Percentiles rank a stretch among this genome's conserved stretches.
Evolutionary conservation across 805 yeast genomes (phyloP).

Genomic region (Teunomyces cretensis): DNA sequence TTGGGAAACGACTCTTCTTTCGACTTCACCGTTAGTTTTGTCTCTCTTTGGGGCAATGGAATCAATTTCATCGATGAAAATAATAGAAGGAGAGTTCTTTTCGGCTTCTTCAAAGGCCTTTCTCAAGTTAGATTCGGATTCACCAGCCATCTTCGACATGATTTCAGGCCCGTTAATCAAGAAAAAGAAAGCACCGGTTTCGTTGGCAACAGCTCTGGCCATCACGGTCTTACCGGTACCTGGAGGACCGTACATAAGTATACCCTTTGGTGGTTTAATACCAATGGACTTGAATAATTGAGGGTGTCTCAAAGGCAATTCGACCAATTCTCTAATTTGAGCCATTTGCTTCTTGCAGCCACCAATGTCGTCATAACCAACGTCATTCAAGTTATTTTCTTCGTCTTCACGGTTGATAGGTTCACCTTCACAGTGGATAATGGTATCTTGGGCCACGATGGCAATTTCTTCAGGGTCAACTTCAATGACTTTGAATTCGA

Average conservation of each 20-base stretch:
- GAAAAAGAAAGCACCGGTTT: constrained; percentile 98
- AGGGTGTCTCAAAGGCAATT: constrained; percentile 96
- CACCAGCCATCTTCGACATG: constrained; percentile 99
- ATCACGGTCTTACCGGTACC: constrained; percentile 99
- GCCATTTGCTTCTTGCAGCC: constrained; percentile 99
- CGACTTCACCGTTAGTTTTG: constrained; percentile 99
- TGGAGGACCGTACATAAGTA: constrained; percentile 97
- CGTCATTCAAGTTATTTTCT: constrained; percentile 93
- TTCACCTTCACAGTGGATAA: constrained; percentile 98
- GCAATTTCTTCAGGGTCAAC: constrained; percentile 97
- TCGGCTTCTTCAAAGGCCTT: constrained; percentile 99
- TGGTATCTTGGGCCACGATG: constrained; percentile 97
- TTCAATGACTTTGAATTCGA: constrained; percentile 96
- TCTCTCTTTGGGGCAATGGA: constrained; percentile 99
- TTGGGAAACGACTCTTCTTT: constrained; percentile 98
- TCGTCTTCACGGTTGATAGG: constrained; percentile 98
- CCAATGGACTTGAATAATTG: constrained; percentile 97
- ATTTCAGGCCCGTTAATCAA: constrained; percentile 98
- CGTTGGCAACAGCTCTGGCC: constrained; percentile 99
- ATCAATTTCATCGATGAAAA: constrained; percentile 97
- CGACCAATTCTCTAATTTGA: constrained; percentile 97
- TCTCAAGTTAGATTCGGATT: constrained; percentile 93
- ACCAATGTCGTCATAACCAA: constrained; percentile 98
- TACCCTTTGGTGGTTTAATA: constrained; percentile 98
- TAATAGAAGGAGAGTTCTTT: constrained; percentile 96